These are phyloP conservation scores for Starmerella geochares DNA, from an alignment of 805 yeast species.

Conservation along the genomic window DNA sequence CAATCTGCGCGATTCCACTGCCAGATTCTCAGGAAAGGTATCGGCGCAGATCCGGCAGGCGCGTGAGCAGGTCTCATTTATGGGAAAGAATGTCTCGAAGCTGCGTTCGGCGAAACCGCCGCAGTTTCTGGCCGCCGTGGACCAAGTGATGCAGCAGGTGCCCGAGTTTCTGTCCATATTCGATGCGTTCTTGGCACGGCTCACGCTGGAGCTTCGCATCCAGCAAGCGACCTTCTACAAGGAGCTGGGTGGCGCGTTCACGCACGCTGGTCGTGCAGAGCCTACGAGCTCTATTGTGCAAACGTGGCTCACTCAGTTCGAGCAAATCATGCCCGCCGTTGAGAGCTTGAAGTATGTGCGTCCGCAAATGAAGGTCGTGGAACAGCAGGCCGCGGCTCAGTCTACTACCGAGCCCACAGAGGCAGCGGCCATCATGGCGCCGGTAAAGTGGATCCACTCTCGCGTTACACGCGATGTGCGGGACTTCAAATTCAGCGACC, in stretches of 20 bases:
- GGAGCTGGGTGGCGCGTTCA: conserved; percentile 26
- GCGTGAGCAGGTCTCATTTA: conserved; percentile 12
- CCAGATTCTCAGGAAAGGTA: conserved; percentile 26
- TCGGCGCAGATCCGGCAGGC: conserved; percentile 17
- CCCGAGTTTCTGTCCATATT: conserved; percentile 21
- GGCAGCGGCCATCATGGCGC: conserved; percentile 11
- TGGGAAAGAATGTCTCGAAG: conserved; percentile 9
- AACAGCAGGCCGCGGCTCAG: not conserved
- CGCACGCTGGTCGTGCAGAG: conserved; percentile 23
- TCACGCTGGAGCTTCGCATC: conserved; percentile 18
- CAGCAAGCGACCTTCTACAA: conserved; percentile 19
- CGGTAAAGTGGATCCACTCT: conserved; percentile 15
- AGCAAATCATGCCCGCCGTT: conserved; percentile 23
- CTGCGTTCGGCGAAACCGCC: conserved; percentile 14
- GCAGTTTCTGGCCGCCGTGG: not conserved
- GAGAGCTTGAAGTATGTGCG: conserved; percentile 21
- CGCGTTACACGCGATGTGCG: conserved; percentile 11
- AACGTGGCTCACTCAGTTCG: conserved; percentile 18
- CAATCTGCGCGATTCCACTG: conserved; percentile 1
- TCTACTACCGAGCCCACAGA: not conserved
- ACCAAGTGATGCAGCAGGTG: conserved; percentile 6
- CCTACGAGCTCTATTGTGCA: conserved; percentile 9
- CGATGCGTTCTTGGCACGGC: conserved; percentile 20
- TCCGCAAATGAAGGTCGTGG: conserved; percentile 7
- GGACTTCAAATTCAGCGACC: conserved; percentile 16